phyloP scores from a whole-genome alignment of 2,329 filamentous ascomycete genomes.

The Penicillium sp. region DNA sequence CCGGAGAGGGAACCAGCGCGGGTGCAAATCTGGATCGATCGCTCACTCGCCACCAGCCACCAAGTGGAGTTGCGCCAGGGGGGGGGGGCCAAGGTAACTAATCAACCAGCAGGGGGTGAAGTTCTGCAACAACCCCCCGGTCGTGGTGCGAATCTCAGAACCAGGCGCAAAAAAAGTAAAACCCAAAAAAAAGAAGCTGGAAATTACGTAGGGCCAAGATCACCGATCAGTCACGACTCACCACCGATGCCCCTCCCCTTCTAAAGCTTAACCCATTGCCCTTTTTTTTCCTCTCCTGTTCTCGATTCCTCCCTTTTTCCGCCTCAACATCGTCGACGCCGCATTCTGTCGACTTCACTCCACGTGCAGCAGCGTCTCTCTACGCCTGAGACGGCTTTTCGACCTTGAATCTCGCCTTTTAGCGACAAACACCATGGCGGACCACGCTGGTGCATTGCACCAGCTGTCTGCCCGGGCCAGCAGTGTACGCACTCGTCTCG shows the following conservation, averaged over 20 bases:
- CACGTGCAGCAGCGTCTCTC: conserved; percentile 1
- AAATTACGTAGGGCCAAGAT: conserved; percentile 22
- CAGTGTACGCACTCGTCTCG: not conserved
- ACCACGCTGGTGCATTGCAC: conserved; percentile 13
- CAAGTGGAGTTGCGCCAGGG: conserved; percentile 7
- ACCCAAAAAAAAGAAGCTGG: not conserved
- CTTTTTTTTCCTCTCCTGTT: conserved; percentile 3
- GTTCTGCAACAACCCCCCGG: not conserved
- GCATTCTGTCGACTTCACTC: not conserved
- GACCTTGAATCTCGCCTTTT: not conserved
- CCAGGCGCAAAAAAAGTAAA: conserved; percentile 3
- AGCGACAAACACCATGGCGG: conserved; percentile 19
- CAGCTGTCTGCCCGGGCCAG: conserved; percentile 16
- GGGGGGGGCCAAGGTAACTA: not conserved
- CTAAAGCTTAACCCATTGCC: conserved; percentile 20
- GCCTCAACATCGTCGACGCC: not conserved
- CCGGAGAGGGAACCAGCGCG: conserved; percentile 1
- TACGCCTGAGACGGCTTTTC: not conserved
- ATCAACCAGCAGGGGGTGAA: not conserved
- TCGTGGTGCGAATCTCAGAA: not conserved
- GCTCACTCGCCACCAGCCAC: conserved; percentile 12
- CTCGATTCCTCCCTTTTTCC: not conserved
- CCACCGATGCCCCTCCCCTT: conserved; percentile 16
- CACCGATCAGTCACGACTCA: conserved; percentile 11
- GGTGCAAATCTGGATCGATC: conserved; percentile 16